phyloP scores from a whole-genome alignment of 2,329 filamentous ascomycete genomes.

The Penicillium sp. region DNA sequence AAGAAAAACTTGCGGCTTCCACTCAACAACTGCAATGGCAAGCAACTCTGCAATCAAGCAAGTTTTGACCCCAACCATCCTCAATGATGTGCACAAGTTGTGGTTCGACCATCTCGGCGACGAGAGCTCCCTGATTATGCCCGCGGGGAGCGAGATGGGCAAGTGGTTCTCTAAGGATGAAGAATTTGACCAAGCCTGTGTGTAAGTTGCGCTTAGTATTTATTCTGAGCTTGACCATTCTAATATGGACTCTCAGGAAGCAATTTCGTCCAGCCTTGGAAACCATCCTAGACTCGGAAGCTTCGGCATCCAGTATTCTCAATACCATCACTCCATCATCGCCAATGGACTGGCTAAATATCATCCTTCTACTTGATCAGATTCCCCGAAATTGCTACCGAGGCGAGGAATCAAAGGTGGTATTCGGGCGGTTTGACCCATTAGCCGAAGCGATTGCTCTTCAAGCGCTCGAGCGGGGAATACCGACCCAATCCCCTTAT shows the following conservation, averaged over 20 bases:
- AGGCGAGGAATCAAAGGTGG: conserved; percentile 45
- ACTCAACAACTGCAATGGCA: conserved; percentile 11
- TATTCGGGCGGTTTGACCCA: conserved; percentile 61
- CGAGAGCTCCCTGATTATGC: conserved; percentile 20
- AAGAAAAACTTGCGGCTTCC: neutral
- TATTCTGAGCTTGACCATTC: neutral
- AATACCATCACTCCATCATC: conserved; percentile 15
- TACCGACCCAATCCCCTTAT: conserved; percentile 27
- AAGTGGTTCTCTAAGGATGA: conserved; percentile 22
- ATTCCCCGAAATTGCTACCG: conserved; percentile 65
- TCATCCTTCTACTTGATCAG: conserved; percentile 64
- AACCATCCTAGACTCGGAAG: conserved; percentile 14
- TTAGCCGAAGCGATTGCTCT: conserved; percentile 51
- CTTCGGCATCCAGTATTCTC: conserved; percentile 18
- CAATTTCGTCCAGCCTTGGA: conserved; percentile 24
- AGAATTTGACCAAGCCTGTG: conserved; percentile 21
- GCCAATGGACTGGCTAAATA: conserved; percentile 41
- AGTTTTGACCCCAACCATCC: conserved; percentile 19
- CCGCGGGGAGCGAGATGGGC: conserved; percentile 18
- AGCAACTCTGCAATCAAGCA: conserved; percentile 10
- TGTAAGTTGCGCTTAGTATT: conserved; percentile 12
- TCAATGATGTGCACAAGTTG: conserved; percentile 22
- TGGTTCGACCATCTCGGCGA: conserved; percentile 26
- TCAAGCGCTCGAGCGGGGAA: conserved; percentile 39
- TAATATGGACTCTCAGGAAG: conserved; percentile 7